Evolutionary conservation across 495 filamentous ascomycete species (phyloP).

Genomic region (Lasiosphaeria hispida): DNA sequence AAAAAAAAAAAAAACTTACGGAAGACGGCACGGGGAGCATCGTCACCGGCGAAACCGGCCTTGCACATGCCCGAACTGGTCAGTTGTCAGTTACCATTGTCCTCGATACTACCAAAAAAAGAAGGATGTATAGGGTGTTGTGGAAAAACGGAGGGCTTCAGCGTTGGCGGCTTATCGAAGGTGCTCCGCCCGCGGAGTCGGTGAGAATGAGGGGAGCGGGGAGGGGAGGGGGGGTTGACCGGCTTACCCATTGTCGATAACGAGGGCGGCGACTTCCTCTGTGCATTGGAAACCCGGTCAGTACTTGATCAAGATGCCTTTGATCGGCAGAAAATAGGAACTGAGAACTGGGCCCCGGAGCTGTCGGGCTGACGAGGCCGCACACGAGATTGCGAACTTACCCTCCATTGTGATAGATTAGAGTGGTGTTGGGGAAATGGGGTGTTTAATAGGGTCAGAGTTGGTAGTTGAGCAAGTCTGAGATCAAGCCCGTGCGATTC

Average conservation of each 20-base stretch:
- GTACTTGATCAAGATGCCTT: constrained; percentile 29
- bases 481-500: constrained; percentile 44
- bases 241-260: constrained; percentile 99
- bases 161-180: constrained; percentile 26
- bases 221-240: constrained; percentile 18
- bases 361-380: constrained; percentile 8
- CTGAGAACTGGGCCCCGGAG: constrained; percentile 6
- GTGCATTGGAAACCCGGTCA: constrained; percentile 51
- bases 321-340: constrained; percentile 1
- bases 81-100: constrained; percentile 46
- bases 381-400: constrained; percentile 32
- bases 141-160: constrained; percentile 6
- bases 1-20: constrained; percentile 67
- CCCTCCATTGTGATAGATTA: constrained; percentile 55
- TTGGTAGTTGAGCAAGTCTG: constrained; percentile 32
- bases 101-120: constrained; percentile 12
- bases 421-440: constrained; percentile 35
- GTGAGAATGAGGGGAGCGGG: constrained; percentile 25
- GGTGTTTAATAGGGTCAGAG: constrained; percentile 30
- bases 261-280: constrained; percentile 99
- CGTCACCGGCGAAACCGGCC: constrained; percentile 99
- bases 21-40: constrained; percentile 99
- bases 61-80: constrained; percentile 99
- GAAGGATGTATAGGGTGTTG: neutral
- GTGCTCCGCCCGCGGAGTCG: constrained; percentile 26